phyloP scores from a whole-genome alignment of 176 grass and related monocot species.

The Cymbopogon citratus region DNA sequence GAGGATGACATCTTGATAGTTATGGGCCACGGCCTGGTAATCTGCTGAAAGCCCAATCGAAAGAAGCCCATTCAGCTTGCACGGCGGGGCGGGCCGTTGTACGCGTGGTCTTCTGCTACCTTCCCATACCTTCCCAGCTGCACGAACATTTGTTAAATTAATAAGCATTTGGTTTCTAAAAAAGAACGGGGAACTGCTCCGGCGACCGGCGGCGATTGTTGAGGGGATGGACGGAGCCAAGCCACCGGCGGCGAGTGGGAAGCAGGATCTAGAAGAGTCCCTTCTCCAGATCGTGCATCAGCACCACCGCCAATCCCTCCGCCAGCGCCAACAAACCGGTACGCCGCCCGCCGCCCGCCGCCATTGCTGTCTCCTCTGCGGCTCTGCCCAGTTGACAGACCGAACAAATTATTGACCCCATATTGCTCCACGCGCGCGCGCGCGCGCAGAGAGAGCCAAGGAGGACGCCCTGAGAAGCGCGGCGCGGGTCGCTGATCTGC shows the following conservation, averaged over 20 bases:
- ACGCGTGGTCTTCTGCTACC: too few relatives aligned
- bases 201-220: background rate
- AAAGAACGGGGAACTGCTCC: background rate
- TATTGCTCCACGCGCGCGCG: background rate
- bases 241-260: conserved; percentile 1
- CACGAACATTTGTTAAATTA: too few relatives aligned
- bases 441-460: conserved; percentile 49
- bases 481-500: conserved; percentile 39
- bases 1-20: too few relatives aligned
- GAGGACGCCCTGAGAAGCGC: conserved; percentile 43
- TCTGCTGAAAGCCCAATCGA: too few relatives aligned
- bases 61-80: too few relatives aligned
- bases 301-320: conserved; percentile 49
- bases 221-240: conserved; percentile 13
- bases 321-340: conserved; percentile 63
- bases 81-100: too few relatives aligned
- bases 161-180: too few relatives aligned
- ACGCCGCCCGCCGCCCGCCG: background rate
- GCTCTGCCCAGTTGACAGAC: background rate
- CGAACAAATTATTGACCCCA: background rate
- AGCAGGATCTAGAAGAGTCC: conserved; percentile 57
- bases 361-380: background rate
- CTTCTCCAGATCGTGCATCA: conserved; percentile 61
- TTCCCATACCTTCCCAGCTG: background rate
- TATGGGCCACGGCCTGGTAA: too few relatives aligned